A percentile compares a stretch with the other conserved stretches of the same genome.
phyloP scores from a whole-genome alignment of 2,329 filamentous ascomycete genomes.

The Xylaria multiplex region DNA sequence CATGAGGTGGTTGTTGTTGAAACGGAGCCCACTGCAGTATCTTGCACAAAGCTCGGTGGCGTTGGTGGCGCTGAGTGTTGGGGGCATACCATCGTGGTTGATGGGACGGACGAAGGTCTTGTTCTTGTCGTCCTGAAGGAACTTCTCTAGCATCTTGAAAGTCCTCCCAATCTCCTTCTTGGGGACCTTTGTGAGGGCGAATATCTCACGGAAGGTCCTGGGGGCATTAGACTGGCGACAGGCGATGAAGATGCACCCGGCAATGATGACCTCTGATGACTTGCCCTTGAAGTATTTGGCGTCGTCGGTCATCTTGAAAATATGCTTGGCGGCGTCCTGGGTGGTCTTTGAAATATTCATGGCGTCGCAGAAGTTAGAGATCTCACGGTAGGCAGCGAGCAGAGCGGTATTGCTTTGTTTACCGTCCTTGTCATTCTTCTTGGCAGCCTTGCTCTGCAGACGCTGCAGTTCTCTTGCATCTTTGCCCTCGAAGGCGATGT shows the following conservation, averaged over 20 bases:
- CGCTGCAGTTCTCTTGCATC: constrained; percentile 72
- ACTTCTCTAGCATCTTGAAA: constrained; percentile 92
- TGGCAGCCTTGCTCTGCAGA: constrained; percentile 76
- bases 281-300: constrained; percentile 95
- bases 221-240: constrained; percentile 89
- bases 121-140: constrained; percentile 73
- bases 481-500: constrained; percentile 84
- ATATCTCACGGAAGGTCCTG: constrained; percentile 94
- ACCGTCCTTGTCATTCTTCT: constrained; percentile 78
- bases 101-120: constrained; percentile 73
- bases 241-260: constrained; percentile 96
- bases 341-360: constrained; percentile 84
- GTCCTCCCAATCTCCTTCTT: constrained; percentile 98
- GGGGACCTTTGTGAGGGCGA: constrained; percentile 88
- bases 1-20: constrained; percentile 76
- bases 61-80: constrained; percentile 77
- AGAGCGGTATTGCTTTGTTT: constrained; percentile 67
- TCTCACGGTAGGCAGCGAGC: constrained; percentile 87
- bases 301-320: constrained; percentile 95
- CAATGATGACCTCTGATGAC: constrained; percentile 90
- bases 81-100: constrained; percentile 50
- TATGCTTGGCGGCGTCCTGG: constrained; percentile 89
- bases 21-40: constrained; percentile 85
- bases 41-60: constrained; percentile 87
- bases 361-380: constrained; percentile 85